Conservation (phyloP, 768 basidiomycete species). For the Phylloporus sp. region DNA sequence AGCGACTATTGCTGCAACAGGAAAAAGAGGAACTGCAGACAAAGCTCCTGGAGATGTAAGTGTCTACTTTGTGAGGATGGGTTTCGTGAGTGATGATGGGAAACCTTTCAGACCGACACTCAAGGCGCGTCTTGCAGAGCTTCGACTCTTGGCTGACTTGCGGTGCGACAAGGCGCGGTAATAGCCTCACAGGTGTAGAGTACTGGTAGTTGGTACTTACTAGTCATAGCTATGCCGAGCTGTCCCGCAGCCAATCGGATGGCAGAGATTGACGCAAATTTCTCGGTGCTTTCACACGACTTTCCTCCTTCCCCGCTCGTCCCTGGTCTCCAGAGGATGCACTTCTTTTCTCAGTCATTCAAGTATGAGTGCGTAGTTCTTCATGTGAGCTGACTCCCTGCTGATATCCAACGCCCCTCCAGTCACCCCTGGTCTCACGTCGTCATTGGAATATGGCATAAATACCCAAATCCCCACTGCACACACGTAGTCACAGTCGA, state of each 20-base stretch:
- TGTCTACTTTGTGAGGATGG: conserved; percentile 7
- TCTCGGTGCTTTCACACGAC: conserved; percentile 21
- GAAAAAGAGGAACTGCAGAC: conserved; percentile 89
- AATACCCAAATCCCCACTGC: conserved; percentile 94
- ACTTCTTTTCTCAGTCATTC: conserved; percentile 83
- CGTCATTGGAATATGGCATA: conserved; percentile 90
- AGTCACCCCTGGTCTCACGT: conserved; percentile 92
- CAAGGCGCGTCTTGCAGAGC: conserved; percentile 67
- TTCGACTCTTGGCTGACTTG: conserved; percentile 41
- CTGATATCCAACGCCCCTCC: conserved; percentile 10
- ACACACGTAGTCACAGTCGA: conserved; percentile 85
- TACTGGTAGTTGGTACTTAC: background rate
- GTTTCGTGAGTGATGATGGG: background rate
- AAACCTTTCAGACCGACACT: conserved; percentile 64
- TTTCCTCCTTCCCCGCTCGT: conserved; percentile 18
- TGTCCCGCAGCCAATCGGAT: conserved; percentile 29
- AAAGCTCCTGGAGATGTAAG: conserved; percentile 84
- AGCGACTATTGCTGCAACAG: conserved; percentile 84
- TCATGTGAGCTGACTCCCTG: background rate
- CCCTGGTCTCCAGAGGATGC: conserved; percentile 48
- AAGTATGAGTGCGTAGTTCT: conserved; percentile 67
- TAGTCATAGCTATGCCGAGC: conserved; percentile 10
- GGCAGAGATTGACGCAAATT: conserved; percentile 11
- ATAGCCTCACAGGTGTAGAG: background rate
- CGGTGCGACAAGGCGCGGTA: conserved; percentile 2